Evolutionary conservation across 1,139 yeast genomes (phyloP), one percentile per base, ranked within the genome.

Genomic region (Yamadazyma oceani): DNA sequence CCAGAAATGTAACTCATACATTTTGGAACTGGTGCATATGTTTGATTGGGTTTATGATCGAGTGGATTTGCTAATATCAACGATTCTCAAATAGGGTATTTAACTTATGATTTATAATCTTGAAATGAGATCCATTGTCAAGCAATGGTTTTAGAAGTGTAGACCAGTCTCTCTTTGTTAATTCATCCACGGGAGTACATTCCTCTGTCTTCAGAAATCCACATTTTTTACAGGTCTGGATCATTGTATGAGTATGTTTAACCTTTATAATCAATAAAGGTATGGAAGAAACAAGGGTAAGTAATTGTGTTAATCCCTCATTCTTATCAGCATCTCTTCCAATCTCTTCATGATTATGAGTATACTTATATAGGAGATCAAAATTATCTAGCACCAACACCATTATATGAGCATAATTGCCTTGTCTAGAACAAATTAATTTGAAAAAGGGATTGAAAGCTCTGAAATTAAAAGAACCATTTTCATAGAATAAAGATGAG

Each of bases 401-500:
- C 5, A 53, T 50, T 26, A 71, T 40, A 9, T 47, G 55, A 2
- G 60, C 44, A 41, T 64, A 70, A 9, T 60, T 60, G 0, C 73
- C 72, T 21, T 51, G 49, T 5, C 66, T 62, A 5, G 73, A 66
- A 44, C 75, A 68, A n/a, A 71, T 50, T 25, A 71, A 51, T 42
- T 66, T 58, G 53, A 71, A 71, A 37, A 71, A 68, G n/a, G 62
- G 63, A 44, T 67, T 70, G 43, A 56, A 71, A 32, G 56, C 53
- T n/a, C 55, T 48, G 40, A 63, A 70, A 39, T 66, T 64, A 51
- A 71, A 70, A 7, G 36, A 26, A 3, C 36, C 37, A 10, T 46
- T 45, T 13, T 42, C 45, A 58, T 75, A 71, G 43, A 80, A 79
- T 7, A 78, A 65, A 22, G 57, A 58, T 14, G 83, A 77, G 37